A percentile compares a stretch with the other conserved stretches of the same genome.
Evolutionary conservation across 371 early-diverging fungal genomes (phyloP).

Genomic region (Parasitella parasitica): DNA sequence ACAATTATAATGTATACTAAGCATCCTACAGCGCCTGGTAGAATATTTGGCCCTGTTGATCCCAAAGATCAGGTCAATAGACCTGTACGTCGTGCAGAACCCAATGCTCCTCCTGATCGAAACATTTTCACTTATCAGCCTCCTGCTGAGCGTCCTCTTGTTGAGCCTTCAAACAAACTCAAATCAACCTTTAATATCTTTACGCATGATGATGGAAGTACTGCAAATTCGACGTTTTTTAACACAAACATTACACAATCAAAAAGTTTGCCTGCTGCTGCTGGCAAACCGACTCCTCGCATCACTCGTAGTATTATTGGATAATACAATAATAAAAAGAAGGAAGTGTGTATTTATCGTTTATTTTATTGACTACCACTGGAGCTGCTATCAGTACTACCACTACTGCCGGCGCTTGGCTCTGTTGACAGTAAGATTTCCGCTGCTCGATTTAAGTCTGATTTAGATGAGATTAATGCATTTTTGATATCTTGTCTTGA

Average conservation of each 20-base stretch:
- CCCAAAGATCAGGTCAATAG: slow-evolving; percentile 39
- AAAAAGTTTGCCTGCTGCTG: neutral
- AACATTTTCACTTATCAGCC: slow-evolving; percentile 50
- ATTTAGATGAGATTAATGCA: slow-evolving; percentile 46
- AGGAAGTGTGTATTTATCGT: neutral
- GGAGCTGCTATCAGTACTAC: neutral
- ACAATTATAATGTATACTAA: too few species aligned
- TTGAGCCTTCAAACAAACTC: slow-evolving; percentile 33
- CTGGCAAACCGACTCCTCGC: slow-evolving; percentile 6
- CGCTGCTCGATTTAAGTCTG: slow-evolving; percentile 52
- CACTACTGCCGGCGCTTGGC: slow-evolving; percentile 9
- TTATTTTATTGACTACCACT: neutral
- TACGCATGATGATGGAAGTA: slow-evolving; percentile 23
- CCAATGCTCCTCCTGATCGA: slow-evolving; percentile 26
- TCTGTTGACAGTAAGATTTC: slow-evolving; percentile 26
- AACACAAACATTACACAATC: neutral
- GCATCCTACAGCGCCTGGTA: slow-evolving; percentile 26
- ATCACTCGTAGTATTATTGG: slow-evolving; percentile 4
- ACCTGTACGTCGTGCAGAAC: slow-evolving; percentile 23
- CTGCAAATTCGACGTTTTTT: neutral
- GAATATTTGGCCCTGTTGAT: slow-evolving; percentile 41
- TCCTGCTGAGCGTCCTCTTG: slow-evolving; percentile 29
- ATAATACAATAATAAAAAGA: neutral
- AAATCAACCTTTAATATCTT: slow-evolving; percentile 31
- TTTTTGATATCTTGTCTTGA: slow-evolving; percentile 44